A percentile compares a stretch with the other conserved stretches of the same genome.
Conservation (phyloP, 1,284 basidiomycete genomes). For the Tilletia setariae region DNA sequence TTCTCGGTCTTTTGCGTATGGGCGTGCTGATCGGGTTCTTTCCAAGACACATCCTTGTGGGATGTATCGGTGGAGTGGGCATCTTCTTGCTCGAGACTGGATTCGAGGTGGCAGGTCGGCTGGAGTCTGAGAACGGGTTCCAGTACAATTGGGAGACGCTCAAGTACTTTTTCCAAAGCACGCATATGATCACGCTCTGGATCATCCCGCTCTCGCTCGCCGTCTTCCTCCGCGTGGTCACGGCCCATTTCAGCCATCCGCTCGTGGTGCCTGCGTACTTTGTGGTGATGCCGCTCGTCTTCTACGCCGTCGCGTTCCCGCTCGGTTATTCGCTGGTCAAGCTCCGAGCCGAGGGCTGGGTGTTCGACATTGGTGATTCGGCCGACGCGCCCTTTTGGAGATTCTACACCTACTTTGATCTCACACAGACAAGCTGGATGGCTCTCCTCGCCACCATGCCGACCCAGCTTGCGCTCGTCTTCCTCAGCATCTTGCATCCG, state of each 20-base stretch:
- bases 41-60: constrained; percentile 77
- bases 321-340: constrained; percentile 65
- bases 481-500: constrained; percentile 91
- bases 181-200: constrained; percentile 70
- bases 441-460: constrained; percentile 56
- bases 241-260: constrained; percentile 76
- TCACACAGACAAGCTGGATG: constrained; percentile 39
- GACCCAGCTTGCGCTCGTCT: constrained; percentile 62
- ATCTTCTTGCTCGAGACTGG: constrained; percentile 67
- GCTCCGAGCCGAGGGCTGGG: constrained; percentile 72
- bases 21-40: constrained; percentile 91
- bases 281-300: constrained; percentile 74
- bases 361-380: constrained; percentile 72
- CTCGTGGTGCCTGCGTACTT: constrained; percentile 88
- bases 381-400: constrained; percentile 49
- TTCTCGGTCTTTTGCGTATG: constrained; percentile 69
- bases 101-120: constrained; percentile 74
- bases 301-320: constrained; percentile 66
- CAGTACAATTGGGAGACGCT: constrained; percentile 67
- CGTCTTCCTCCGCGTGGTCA: constrained; percentile 74
- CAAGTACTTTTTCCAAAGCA: constrained; percentile 55
- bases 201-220: constrained; percentile 73
- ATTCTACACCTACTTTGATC: constrained; percentile 54
- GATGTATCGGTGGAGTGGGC: constrained; percentile 93
- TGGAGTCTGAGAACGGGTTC: constrained; percentile 73